These are phyloP conservation scores for Cryoendolithus antarcticus DNA, from an alignment of 2,329 filamentous ascomycete genomes.

Conservation along the genomic window DNA sequence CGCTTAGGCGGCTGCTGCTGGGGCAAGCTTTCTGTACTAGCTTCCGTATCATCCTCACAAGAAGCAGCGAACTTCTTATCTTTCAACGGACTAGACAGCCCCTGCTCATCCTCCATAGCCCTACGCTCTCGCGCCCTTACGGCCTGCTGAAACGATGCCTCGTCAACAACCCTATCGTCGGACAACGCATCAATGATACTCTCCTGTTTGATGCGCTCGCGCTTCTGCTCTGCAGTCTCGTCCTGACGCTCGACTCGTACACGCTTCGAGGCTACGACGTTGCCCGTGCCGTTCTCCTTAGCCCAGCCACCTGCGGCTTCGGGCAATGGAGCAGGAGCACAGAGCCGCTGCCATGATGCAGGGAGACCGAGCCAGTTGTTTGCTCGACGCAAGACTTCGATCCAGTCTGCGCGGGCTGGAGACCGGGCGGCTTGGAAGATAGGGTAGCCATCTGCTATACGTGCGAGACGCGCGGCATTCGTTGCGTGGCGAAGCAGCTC, in stretches of 20 bases:
- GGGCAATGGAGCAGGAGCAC: constrained; percentile 35
- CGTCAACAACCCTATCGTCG: constrained; percentile 56
- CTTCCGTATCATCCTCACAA: too few species aligned
- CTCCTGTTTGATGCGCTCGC: constrained; percentile 48
- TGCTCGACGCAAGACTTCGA: constrained; percentile 56
- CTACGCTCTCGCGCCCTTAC: constrained; percentile 49
- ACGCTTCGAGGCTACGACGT: neutral
- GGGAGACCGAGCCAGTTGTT: constrained; percentile 58
- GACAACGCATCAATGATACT: constrained; percentile 55
- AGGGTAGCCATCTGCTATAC: constrained; percentile 67
- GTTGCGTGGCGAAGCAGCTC: constrained; percentile 69
- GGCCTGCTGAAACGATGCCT: constrained; percentile 51
- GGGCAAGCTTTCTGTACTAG: too few species aligned
- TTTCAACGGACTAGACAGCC: constrained; percentile 21
- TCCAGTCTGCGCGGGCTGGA: constrained; percentile 67
- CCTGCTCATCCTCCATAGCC: constrained; percentile 44
- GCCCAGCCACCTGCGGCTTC: constrained; percentile 23
- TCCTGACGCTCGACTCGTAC: constrained; percentile 6
- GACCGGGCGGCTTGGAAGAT: constrained; percentile 63
- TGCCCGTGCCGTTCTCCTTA: constrained; percentile 11
- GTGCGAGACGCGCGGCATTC: constrained; percentile 64
- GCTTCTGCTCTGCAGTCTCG: constrained; percentile 42
- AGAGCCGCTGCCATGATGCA: constrained; percentile 59
- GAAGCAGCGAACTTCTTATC: constrained; percentile 12
- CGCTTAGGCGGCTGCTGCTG: constrained; percentile 28